Conservation (phyloP, 208 protist genomes). For the Leptomonas pyrrhocoris region DNA sequence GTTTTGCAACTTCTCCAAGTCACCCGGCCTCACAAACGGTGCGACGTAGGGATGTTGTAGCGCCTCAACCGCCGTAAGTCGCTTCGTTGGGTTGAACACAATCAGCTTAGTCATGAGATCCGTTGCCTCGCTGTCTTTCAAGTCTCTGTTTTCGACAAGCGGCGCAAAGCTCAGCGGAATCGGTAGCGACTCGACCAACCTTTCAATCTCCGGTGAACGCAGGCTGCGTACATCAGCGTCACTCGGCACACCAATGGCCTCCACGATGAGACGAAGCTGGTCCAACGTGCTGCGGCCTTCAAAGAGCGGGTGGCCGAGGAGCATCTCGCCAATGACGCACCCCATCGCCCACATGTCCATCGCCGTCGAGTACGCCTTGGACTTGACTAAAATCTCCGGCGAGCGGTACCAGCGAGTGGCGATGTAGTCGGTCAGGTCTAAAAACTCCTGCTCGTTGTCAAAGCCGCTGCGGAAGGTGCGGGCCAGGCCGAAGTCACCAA, state of each 20-base stretch:
- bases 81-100: slow-evolving; percentile 86
- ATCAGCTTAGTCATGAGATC: slow-evolving; percentile 89
- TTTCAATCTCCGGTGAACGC: slow-evolving; percentile 83
- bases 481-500: slow-evolving; percentile 98
- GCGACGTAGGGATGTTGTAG: slow-evolving; percentile 91
- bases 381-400: slow-evolving; percentile 97
- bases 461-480: slow-evolving; percentile 67
- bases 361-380: slow-evolving; percentile 93
- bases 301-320: slow-evolving; percentile 94
- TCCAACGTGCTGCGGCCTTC: slow-evolving; percentile 95
- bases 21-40: slow-evolving; percentile 54
- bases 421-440: slow-evolving; percentile 95
- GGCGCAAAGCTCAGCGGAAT: slow-evolving; percentile 42
- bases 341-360: slow-evolving; percentile 99
- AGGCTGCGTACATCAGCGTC: slow-evolving; percentile 92
- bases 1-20: slow-evolving; percentile 46
- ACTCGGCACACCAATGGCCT: slow-evolving; percentile 84
- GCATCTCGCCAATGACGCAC: slow-evolving; percentile 97
- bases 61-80: slow-evolving; percentile 82
- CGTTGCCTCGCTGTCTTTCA: slow-evolving; percentile 78
- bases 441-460: slow-evolving; percentile 47
- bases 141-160: slow-evolving; percentile 45
- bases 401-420: slow-evolving; percentile 98
- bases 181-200: slow-evolving; percentile 85
- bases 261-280: slow-evolving; percentile 95